Percentiles rank a stretch among this genome's conserved stretches.
Conservation (phyloP, 345 rosid genomes). For the Populus tremula region DNA sequence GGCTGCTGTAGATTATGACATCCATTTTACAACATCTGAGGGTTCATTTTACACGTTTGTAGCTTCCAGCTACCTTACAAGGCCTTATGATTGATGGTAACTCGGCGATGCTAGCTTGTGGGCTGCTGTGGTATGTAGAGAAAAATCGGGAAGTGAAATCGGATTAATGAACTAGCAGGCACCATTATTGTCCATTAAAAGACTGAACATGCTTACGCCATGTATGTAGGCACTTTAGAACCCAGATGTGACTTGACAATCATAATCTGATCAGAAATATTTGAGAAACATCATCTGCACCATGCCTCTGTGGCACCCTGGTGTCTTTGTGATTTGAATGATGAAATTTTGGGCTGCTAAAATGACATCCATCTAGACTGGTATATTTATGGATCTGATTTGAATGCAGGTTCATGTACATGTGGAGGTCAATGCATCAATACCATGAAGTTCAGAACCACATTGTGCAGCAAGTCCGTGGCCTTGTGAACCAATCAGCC, state of each 20-base stretch:
- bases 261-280: background rate
- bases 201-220: background rate
- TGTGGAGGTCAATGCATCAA: conserved; percentile 94
- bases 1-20: background rate
- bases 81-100: background rate
- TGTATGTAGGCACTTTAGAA: background rate
- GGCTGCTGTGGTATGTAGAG: background rate
- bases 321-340: background rate
- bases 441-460: conserved; percentile 77
- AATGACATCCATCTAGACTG: background rate
- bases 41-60: background rate
- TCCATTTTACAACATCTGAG: background rate
- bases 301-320: background rate
- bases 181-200: background rate
- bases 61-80: background rate
- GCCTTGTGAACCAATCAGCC: conserved; percentile 69
- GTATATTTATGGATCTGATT: background rate
- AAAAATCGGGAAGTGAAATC: background rate
- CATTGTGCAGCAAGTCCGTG: conserved; percentile 92
- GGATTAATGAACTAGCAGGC: background rate
- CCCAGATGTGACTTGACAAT: background rate
- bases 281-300: background rate
- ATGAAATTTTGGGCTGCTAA: background rate
- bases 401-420: conserved; percentile 80
- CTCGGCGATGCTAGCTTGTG: background rate